Conservation (phyloP, 73 alveolate species). For the Paramecium primaurelia region DNA sequence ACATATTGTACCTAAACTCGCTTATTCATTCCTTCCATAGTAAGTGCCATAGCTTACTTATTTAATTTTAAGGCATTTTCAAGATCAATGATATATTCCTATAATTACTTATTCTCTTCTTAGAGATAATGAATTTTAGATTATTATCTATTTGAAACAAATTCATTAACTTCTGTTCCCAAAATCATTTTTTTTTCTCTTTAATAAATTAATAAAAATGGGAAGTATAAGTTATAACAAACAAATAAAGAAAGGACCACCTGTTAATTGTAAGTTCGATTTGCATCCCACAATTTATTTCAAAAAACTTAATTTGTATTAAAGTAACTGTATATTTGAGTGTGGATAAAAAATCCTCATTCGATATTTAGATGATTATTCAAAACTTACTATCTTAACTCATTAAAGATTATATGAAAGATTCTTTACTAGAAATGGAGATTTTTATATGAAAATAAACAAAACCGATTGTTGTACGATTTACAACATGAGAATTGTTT, state of each 20-base stretch:
- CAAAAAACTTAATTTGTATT: background rate
- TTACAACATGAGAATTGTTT: background rate
- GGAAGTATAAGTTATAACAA: background rate
- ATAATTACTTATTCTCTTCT: slow-evolving; percentile 13
- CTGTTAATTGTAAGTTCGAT: background rate
- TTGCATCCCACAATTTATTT: background rate
- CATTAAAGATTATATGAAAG: background rate
- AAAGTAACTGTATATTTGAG: background rate
- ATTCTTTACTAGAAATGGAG: background rate
- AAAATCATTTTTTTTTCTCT: slow-evolving; percentile 10
- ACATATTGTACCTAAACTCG: background rate
- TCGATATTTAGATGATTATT: background rate
- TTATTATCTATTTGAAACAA: slow-evolving; percentile 15
- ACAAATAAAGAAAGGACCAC: background rate
- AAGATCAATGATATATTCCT: slow-evolving; percentile 48
- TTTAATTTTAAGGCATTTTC: slow-evolving; percentile 49
- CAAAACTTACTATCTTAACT: background rate
- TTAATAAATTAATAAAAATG: background rate
- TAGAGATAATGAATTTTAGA: slow-evolving; percentile 44
- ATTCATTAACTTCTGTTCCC: slow-evolving; percentile 53
- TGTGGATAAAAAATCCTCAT: background rate
- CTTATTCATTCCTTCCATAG: background rate
- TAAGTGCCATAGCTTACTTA: slow-evolving; percentile 41
- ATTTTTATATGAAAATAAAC: background rate
- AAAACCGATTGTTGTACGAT: background rate